Evolutionary conservation across 2,329 filamentous ascomycete genomes (phyloP).

Genomic region (Paecilomyces fulvus): DNA sequence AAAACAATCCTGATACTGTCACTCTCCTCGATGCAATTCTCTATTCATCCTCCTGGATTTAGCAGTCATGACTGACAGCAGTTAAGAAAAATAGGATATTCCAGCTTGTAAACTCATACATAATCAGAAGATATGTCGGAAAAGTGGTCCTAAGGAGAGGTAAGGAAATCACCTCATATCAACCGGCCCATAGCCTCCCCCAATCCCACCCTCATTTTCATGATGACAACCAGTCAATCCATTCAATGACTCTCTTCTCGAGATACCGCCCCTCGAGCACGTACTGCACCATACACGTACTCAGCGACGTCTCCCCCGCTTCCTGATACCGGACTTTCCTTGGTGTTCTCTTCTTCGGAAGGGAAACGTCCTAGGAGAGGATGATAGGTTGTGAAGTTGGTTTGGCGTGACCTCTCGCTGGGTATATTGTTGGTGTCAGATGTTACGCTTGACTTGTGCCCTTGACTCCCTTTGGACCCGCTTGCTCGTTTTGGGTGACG

Average conservation of each 20-base stretch:
- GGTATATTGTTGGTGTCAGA: slow-evolving; percentile 9
- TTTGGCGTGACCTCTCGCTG: slow-evolving; percentile 14
- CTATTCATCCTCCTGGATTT: slow-evolving; percentile 3
- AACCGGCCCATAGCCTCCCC: neutral
- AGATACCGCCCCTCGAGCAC: slow-evolving; percentile 30
- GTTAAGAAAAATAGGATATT: slow-evolving; percentile 15
- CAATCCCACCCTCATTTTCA: slow-evolving; percentile 20
- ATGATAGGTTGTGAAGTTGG: slow-evolving; percentile 40
- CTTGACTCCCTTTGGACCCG: slow-evolving; percentile 15
- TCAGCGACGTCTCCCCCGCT: slow-evolving; percentile 12
- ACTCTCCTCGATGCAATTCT: slow-evolving; percentile 3
- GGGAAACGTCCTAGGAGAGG: slow-evolving; percentile 12
- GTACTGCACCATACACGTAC: slow-evolving; percentile 6
- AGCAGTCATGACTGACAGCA: neutral
- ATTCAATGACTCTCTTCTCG: slow-evolving; percentile 47
- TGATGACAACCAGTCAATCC: slow-evolving; percentile 56
- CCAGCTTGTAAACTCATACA: slow-evolving; percentile 5
- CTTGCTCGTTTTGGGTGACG: slow-evolving; percentile 31
- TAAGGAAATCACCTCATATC: slow-evolving; percentile 2
- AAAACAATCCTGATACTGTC: slow-evolving; percentile 41
- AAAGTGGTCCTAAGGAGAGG: neutral
- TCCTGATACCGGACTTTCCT: slow-evolving; percentile 38
- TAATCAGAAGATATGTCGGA: neutral
- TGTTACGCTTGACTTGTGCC: slow-evolving; percentile 27
- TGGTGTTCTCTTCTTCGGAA: slow-evolving; percentile 8